Percentiles rank a stretch among this genome's conserved stretches.
Evolutionary conservation across 345 rosid genomes (phyloP).

Genomic region (Gossypium australe): DNA sequence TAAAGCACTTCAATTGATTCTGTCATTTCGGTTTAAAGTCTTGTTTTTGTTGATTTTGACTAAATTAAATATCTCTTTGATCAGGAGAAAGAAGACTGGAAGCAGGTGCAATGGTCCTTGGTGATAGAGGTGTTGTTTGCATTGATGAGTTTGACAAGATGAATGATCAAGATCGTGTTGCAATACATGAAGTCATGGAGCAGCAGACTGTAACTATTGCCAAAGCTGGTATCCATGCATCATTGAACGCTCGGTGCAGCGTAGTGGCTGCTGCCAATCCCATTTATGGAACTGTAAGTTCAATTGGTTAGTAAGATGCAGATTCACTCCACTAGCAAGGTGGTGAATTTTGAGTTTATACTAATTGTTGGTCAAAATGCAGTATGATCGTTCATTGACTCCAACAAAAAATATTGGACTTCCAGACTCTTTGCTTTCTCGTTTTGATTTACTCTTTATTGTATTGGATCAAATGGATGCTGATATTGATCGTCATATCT

Average conservation of each 20-base stretch:
- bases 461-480: conserved; percentile 99
- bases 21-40: background rate
- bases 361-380: conserved; percentile 26
- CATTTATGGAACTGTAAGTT: conserved; percentile 94
- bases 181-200: conserved; percentile 99
- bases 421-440: conserved; percentile 98
- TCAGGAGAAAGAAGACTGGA: conserved; percentile 97
- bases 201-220: conserved; percentile 99
- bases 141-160: conserved; percentile 99
- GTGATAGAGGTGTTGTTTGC: conserved; percentile 93
- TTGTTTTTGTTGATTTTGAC: background rate
- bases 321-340: background rate
- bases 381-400: conserved; percentile 96
- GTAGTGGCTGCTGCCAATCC: conserved; percentile 97
- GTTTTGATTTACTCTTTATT: conserved; percentile 91
- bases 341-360: conserved; percentile 10
- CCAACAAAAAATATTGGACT: conserved; percentile 99
- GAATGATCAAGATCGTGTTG: conserved; percentile 98
- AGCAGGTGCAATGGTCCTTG: conserved; percentile 99
- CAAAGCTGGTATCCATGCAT: conserved; percentile 98
- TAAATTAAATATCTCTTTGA: conserved; percentile 10
- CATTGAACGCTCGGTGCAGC: conserved; percentile 94
- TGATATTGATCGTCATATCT: conserved; percentile 77
- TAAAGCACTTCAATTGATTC: conserved; percentile 17
- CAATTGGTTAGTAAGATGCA: conserved; percentile 1